phyloP scores from a whole-genome alignment of 2,329 filamentous ascomycete genomes.

The Sodiomyces alkalinus region DNA sequence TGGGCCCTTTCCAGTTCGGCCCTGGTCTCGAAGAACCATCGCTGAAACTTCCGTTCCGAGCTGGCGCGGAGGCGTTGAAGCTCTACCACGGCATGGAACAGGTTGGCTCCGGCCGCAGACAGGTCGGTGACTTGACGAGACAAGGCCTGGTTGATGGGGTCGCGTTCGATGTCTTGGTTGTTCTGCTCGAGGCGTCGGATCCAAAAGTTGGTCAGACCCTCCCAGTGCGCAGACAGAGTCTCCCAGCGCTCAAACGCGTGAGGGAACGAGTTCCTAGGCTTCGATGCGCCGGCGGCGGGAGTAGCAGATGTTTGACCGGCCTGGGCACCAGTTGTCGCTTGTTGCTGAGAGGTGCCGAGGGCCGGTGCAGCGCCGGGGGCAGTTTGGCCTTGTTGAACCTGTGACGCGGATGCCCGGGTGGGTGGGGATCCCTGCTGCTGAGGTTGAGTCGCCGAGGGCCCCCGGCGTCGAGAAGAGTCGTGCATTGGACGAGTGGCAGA shows the following conservation, averaged over 20 bases:
- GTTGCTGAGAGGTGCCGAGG: slow-evolving; percentile 4
- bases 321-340: slow-evolving; percentile 8
- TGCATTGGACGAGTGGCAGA: slow-evolving; percentile 6
- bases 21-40: slow-evolving; percentile 95
- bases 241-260: slow-evolving; percentile 98
- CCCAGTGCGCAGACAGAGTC: slow-evolving; percentile 92
- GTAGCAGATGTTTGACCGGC: slow-evolving; percentile 16
- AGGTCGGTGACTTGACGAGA: slow-evolving; percentile 90
- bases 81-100: slow-evolving; percentile 96
- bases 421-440: slow-evolving; percentile 13
- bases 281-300: slow-evolving; percentile 14
- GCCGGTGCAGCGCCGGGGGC: slow-evolving; percentile 6
- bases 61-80: slow-evolving; percentile 85
- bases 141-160: slow-evolving; percentile 75
- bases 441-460: slow-evolving; percentile 12
- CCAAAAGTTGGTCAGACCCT: slow-evolving; percentile 94
- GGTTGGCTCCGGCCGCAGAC: slow-evolving; percentile 90
- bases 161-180: slow-evolving; percentile 65
- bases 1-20: slow-evolving; percentile 73
- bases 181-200: slow-evolving; percentile 86
- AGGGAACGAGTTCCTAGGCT: slow-evolving; percentile 61
- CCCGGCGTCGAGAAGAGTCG: slow-evolving; percentile 10
- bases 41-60: slow-evolving; percentile 93
- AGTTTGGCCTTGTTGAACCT: slow-evolving; percentile 10
- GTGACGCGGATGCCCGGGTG: slow-evolving; percentile 11